Base-by-base conservation (phyloP, 495 filamentous ascomycete species). In the Podospora anserina region DNA sequence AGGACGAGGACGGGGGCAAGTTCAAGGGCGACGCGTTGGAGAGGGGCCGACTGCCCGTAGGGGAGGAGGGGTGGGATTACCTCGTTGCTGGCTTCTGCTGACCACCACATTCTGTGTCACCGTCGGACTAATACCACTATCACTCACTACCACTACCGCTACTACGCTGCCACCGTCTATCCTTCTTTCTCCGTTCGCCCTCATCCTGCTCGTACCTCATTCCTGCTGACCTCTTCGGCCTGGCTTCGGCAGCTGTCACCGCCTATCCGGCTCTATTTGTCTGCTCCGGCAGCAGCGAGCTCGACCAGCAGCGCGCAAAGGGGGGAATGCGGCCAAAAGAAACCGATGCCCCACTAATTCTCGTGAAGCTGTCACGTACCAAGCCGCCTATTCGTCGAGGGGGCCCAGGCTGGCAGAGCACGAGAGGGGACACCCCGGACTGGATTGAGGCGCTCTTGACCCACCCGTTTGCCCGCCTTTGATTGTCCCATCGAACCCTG, bases 381-480 rank as follows among this genome's bases (percentile, higher is more conserved):
- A 63, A 39, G 34, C 53, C 44, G 57, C 49, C 58, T 57, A 71
- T 68, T 71, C 58, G 69, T 20, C 55, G 16, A 58, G n/a, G 56
- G 56, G 56, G n/a, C 68, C 68, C 69, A 62, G 61, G 39, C 54
- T 26, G n/a, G 65, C 11, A 26, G 44, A 61, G 18, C 63, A 9
- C 61, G 55, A 65, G 62, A 59, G 64, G 64, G 59, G 60, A 23
- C 27, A 59, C 72, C 71, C 67, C 64, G 68, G 69, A 62, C 69
- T 68, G 66, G 66, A 27, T 56, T 19, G 30, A 56, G 64, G 68
- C 64, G 58, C 70, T 63, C 49, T 67, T 55, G 71, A 63, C 60
- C 72, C 74, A 71, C 72, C 72, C 70, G 66, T 71, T 73, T 68
- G 70, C 64, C 61, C 66, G 54, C 57, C 23, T 73, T 63, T 76